phyloP scores from a whole-genome alignment of 495 filamentous ascomycete genomes.

The Podospora appendiculata region DNA sequence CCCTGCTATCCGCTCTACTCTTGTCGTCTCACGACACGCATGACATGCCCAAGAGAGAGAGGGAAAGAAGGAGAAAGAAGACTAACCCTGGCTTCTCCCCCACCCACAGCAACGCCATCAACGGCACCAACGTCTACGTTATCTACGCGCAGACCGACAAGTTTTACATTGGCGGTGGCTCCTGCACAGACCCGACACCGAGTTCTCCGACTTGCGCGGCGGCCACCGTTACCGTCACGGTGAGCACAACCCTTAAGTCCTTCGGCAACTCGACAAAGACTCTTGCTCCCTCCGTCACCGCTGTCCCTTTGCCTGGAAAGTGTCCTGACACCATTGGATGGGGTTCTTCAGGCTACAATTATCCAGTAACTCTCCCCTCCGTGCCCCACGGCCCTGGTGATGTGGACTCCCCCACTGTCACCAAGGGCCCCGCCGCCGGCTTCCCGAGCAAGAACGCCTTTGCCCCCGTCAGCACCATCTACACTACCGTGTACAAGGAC shows the following conservation, averaged over 20 bases:
- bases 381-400: constrained; percentile 6
- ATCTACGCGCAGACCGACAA: constrained; percentile 39
- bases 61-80: not conserved
- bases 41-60: not conserved
- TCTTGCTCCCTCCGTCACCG: constrained; percentile 3
- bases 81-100: not conserved
- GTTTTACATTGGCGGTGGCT: constrained; percentile 26
- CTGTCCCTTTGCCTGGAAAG: constrained; percentile 5
- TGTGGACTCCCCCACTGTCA: constrained; percentile 4
- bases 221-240: constrained; percentile 24
- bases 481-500: constrained; percentile 19
- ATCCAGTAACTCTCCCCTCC: constrained; percentile 13
- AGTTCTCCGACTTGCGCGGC: constrained; percentile 13
- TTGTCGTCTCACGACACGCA: not conserved
- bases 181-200: constrained; percentile 11
- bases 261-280: constrained; percentile 6
- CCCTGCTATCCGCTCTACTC: not conserved
- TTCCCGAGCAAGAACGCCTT: not conserved
- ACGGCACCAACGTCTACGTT: constrained; percentile 42
- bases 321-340: constrained; percentile 23
- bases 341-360: constrained; percentile 16
- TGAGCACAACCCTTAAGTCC: constrained; percentile 15
- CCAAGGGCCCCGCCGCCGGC: not conserved
- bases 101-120: constrained; percentile 33
- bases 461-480: constrained; percentile 16